Evolutionary conservation across 1,139 yeast genomes (phyloP).

Genomic region (Geotrichum macrosporum): DNA sequence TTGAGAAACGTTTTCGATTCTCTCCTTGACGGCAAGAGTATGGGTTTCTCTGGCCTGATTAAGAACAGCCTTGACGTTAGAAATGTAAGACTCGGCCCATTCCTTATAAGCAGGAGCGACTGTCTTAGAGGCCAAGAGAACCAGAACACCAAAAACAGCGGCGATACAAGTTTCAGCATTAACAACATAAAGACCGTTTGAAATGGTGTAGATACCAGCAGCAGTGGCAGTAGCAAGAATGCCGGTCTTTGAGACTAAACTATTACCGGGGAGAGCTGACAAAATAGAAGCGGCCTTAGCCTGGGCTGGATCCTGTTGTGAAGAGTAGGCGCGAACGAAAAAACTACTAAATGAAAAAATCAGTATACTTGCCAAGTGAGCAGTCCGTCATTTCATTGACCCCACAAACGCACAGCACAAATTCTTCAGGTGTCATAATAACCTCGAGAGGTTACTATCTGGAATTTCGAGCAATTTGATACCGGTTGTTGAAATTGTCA

Average conservation of each 20-base stretch:
- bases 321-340: conserved; percentile 36
- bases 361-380: background rate
- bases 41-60: conserved; percentile 88
- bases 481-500: background rate
- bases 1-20: conserved; percentile 83
- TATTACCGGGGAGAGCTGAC: conserved; percentile 91
- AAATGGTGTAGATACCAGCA: conserved; percentile 88
- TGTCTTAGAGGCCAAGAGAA: conserved; percentile 73
- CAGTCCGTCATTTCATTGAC: conserved; percentile 3
- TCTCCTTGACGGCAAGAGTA: conserved; percentile 84
- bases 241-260: conserved; percentile 85
- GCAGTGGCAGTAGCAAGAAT: conserved; percentile 92
- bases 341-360: conserved; percentile 23
- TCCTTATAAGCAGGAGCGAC: conserved; percentile 93
- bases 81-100: conserved; percentile 90
- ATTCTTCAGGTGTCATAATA: too few species aligned
- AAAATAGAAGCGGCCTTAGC: conserved; percentile 85
- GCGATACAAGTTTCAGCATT: conserved; percentile 91
- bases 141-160: conserved; percentile 71
- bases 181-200: conserved; percentile 86
- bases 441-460: too few species aligned
- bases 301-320: conserved; percentile 68
- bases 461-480: too few species aligned
- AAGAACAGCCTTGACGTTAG: conserved; percentile 73
- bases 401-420: too few species aligned